phyloP scores from a whole-genome alignment of 768 basidiomycete species.

The Lactifluus echinatus region DNA sequence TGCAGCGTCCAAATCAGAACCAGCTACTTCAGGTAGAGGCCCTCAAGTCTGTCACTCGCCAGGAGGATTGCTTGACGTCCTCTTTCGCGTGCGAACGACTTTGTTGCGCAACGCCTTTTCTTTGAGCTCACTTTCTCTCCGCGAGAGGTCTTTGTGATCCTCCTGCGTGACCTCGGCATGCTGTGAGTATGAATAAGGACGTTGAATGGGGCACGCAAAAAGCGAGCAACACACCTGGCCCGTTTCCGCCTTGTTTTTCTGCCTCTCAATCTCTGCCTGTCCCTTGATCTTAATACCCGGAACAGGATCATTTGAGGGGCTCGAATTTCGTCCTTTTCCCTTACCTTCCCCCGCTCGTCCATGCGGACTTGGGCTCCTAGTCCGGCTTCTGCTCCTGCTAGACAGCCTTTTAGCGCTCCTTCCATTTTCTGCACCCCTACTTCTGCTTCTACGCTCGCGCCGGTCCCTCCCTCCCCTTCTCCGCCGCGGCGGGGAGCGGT shows the following conservation, averaged over 20 bases:
- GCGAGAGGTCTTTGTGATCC: slow-evolving; percentile 42
- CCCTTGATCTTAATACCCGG: slow-evolving; percentile 72
- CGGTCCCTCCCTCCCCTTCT: slow-evolving; percentile 11
- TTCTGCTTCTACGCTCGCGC: slow-evolving; percentile 6
- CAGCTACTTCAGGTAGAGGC: background rate
- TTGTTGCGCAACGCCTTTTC: slow-evolving; percentile 78
- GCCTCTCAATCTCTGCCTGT: slow-evolving; percentile 47
- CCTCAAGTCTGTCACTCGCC: background rate
- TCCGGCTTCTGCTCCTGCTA: slow-evolving; percentile 13
- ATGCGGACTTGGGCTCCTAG: slow-evolving; percentile 9
- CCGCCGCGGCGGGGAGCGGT: slow-evolving; percentile 25
- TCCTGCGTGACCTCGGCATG: slow-evolving; percentile 21
- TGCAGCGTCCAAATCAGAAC: background rate
- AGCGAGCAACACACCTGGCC: slow-evolving; percentile 20
- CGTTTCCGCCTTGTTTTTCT: slow-evolving; percentile 46
- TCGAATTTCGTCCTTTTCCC: slow-evolving; percentile 20
- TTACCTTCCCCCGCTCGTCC: slow-evolving; percentile 16
- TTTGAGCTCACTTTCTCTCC: slow-evolving; percentile 70
- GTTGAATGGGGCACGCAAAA: background rate
- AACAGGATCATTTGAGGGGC: slow-evolving; percentile 26
- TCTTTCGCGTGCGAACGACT: slow-evolving; percentile 63
- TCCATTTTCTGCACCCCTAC: slow-evolving; percentile 12
- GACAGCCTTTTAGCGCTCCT: background rate
- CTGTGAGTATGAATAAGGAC: background rate
- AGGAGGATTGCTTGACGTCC: slow-evolving; percentile 4